Percentiles rank a stretch among this genome's conserved stretches.
phyloP scores from a whole-genome alignment of 768 basidiomycete genomes.

The Pisolithus microcarpus region DNA sequence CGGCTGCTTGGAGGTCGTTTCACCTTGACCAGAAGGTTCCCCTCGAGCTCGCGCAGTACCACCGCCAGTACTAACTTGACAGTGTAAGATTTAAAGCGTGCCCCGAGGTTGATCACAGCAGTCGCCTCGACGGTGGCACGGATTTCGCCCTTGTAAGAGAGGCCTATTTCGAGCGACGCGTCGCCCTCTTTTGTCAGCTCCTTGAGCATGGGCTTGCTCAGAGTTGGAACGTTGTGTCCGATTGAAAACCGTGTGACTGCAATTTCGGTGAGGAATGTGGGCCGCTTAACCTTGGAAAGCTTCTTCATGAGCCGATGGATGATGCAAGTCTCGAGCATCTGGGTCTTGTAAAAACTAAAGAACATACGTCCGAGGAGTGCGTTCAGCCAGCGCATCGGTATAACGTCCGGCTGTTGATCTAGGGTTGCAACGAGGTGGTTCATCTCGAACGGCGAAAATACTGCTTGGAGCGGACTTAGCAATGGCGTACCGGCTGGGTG shows the following conservation, averaged over 20 bases:
- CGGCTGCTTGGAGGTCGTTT: slow-evolving; percentile 95
- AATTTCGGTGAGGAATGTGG: slow-evolving; percentile 77
- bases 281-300: slow-evolving; percentile 83
- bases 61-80: slow-evolving; percentile 90
- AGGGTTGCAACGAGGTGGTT: slow-evolving; percentile 71
- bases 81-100: slow-evolving; percentile 80
- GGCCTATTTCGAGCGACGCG: slow-evolving; percentile 79
- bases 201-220: slow-evolving; percentile 98
- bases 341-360: slow-evolving; percentile 85
- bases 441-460: slow-evolving; percentile 81
- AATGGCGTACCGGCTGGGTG: slow-evolving; percentile 56
- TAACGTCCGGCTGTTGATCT: slow-evolving; percentile 91
- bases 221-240: slow-evolving; percentile 73
- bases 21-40: slow-evolving; percentile 81
- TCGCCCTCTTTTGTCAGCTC: slow-evolving; percentile 93
- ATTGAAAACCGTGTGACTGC: slow-evolving; percentile 85
- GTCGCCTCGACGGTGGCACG: slow-evolving; percentile 87
- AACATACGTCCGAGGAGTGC: slow-evolving; percentile 89
- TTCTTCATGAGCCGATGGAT: slow-evolving; percentile 90
- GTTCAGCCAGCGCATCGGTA: slow-evolving; percentile 97
- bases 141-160: slow-evolving; percentile 81
- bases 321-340: slow-evolving; percentile 75
- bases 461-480: slow-evolving; percentile 48
- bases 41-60: slow-evolving; percentile 83
- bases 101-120: slow-evolving; percentile 77